Conservation (phyloP, 805 yeast genomes). For the Myxozyma nipponensis region DNA sequence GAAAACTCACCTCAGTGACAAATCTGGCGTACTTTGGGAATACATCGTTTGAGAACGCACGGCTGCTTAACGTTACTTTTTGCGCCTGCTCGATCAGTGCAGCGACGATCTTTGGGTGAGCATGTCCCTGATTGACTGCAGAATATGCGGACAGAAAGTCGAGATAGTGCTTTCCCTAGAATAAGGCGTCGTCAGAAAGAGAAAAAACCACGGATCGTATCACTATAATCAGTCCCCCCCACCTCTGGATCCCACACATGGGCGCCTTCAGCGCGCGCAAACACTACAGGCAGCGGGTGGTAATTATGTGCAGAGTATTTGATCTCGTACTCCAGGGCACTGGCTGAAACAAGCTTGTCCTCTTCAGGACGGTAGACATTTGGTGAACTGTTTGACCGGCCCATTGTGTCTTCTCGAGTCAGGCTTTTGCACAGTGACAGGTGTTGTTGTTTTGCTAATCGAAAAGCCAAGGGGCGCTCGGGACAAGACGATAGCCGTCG, state of each 20-base stretch:
- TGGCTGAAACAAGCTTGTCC: no score
- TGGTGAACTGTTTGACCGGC: no score
- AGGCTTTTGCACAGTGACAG: no score
- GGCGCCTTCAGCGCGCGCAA: conserved; percentile 81
- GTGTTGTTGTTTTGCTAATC: no score
- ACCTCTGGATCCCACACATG: conserved; percentile 94
- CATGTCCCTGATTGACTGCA: conserved; percentile 97
- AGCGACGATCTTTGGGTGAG: conserved; percentile 85
- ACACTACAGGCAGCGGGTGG: conserved; percentile 94
- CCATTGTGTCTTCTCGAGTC: no score
- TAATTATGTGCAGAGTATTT: conserved; percentile 93
- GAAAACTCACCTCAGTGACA: conserved; percentile 55
- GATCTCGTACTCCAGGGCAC: conserved; percentile 47
- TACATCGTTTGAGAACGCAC: conserved; percentile 88
- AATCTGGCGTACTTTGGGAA: conserved; percentile 85
- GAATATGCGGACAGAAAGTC: conserved; percentile 94
- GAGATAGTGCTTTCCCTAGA: conserved; percentile 73
- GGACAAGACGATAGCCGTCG: no score
- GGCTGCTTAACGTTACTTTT: conserved; percentile 75
- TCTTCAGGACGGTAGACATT: no score
- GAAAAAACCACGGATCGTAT: background rate
- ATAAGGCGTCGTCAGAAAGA: no score
- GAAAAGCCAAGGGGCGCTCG: no score
- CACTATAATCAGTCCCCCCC: background rate
- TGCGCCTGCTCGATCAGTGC: conserved; percentile 88